phyloP scores from a whole-genome alignment of 2,329 filamentous ascomycete genomes.

The Oidium heveae region DNA sequence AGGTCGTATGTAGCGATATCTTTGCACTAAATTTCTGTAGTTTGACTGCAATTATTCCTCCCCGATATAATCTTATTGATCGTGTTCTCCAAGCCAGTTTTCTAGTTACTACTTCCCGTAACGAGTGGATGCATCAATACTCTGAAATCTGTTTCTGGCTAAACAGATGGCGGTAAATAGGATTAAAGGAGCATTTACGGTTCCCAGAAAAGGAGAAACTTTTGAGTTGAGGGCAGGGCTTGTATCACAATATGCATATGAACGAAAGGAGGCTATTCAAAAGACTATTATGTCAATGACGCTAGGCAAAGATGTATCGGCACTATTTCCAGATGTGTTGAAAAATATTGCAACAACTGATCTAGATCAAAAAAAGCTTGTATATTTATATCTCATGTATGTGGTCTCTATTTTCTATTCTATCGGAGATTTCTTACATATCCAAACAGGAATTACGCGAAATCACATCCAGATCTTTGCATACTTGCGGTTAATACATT shows the following conservation, averaged over 20 bases:
- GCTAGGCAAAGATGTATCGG: constrained; percentile 90
- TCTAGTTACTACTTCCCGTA: neutral
- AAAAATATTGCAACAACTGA: constrained; percentile 96
- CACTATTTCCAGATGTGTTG: constrained; percentile 85
- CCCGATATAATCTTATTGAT: too few relatives aligned
- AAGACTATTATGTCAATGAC: constrained; percentile 99
- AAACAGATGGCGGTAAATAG: constrained; percentile 74
- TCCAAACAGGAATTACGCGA: constrained; percentile 72
- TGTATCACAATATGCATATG: constrained; percentile 96
- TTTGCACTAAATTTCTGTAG: too few relatives aligned
- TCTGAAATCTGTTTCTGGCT: constrained; percentile 14
- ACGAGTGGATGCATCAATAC: neutral
- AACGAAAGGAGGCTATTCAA: constrained; percentile 96
- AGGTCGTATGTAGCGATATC: too few relatives aligned
- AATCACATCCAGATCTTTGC: constrained; percentile 93
- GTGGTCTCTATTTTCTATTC: constrained; percentile 1
- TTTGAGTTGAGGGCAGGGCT: constrained; percentile 89
- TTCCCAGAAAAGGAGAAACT: constrained; percentile 88
- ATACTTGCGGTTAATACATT: constrained; percentile 98
- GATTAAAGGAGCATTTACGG: constrained; percentile 79
- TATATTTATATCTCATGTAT: constrained; percentile 92
- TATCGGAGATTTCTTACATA: constrained; percentile 3
- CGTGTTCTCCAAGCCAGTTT: too few relatives aligned
- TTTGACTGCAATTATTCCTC: too few relatives aligned
- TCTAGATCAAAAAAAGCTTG: constrained; percentile 96